Conservation (phyloP, 2,329 filamentous ascomycete species). For the Elsinoe batatas region DNA sequence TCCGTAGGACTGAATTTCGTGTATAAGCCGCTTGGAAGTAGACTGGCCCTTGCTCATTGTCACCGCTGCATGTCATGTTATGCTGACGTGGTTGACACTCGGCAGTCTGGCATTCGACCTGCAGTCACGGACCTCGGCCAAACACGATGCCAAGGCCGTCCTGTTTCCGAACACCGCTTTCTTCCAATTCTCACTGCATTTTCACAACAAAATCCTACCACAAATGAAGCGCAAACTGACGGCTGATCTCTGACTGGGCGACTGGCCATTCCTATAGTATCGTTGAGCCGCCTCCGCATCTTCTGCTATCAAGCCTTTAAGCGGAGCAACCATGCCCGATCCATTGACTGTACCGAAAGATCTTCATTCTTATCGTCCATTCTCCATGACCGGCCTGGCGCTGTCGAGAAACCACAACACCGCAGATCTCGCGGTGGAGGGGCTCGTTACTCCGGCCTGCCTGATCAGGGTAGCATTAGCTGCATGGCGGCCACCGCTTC, state of each 20-base stretch:
- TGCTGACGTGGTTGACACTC: not conserved
- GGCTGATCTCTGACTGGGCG: not conserved
- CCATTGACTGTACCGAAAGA: not conserved
- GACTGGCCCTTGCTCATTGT: slow-evolving; percentile 12
- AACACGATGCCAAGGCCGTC: not conserved
- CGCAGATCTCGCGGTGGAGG: not conserved
- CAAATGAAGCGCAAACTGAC: not conserved
- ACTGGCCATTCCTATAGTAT: not conserved
- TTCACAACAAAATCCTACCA: not conserved
- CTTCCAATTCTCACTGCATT: not conserved
- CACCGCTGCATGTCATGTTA: slow-evolving; percentile 2
- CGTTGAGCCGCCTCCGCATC: slow-evolving; percentile 3
- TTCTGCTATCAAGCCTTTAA: slow-evolving; percentile 2
- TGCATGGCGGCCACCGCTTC: not conserved
- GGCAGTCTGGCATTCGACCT: not conserved
- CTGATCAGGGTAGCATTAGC: not conserved
- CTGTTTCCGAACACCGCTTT: not conserved
- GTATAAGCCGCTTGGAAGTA: slow-evolving; percentile 48
- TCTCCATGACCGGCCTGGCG: not conserved
- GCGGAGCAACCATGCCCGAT: not conserved
- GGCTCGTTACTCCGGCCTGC: not conserved
- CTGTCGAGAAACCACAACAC: not conserved
- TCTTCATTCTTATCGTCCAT: slow-evolving; percentile 5
- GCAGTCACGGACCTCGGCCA: not conserved
- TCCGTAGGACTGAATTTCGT: slow-evolving; percentile 50